Base-by-base conservation (phyloP, 2,329 filamentous ascomycete species). In the Cladosporium sp. region DNA sequence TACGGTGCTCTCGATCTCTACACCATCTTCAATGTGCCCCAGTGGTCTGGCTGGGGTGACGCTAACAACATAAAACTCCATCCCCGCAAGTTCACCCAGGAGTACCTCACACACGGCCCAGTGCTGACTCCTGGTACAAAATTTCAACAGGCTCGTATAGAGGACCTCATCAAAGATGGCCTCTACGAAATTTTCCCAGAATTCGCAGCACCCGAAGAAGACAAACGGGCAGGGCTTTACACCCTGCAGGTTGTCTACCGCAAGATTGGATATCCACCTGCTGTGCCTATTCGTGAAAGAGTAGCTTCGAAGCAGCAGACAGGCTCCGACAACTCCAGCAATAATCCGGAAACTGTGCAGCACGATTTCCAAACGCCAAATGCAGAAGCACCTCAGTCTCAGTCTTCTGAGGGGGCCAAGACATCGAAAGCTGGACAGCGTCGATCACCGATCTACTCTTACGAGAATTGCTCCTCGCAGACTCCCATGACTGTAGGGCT, bases 51-150 rank as follows among this genome's bases (percentile, higher is more conserved):
- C 5, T 63, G 61, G 59, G 22, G 12, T 3, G 12, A 36, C 5
- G 22, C 6, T 14, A 14, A 38, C 9, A 15, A 47, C 6, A 37
- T 19, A 28, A 57, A 54, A 20, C 19, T 60, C 3, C 55, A 58
- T 34, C 36, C 61, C 12, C 55, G 61, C 9, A 61, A 59, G 36
- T 61, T 63, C 28, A 63, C 59, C 7, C 61, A 61, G 12, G 61
- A 63, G 36, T 59, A 36, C 39, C 38, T 63, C 17, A 17, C 59
- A 12, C 59, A 61, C 19, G 55, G 45, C 0, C 34, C 34, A 3
- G 20, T 57, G 3, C 17, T 42, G 11, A 19, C 51, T 5, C 9
- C 34, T 3, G 56, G 55, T 15, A 14, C 8, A 5, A 37, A 25
- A 2, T 39, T 63, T n/a, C 34, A 50, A 19, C 59, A 56, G 34